phyloP scores from a whole-genome alignment of 2,329 filamentous ascomycete species.

The Apiospora hydei region DNA sequence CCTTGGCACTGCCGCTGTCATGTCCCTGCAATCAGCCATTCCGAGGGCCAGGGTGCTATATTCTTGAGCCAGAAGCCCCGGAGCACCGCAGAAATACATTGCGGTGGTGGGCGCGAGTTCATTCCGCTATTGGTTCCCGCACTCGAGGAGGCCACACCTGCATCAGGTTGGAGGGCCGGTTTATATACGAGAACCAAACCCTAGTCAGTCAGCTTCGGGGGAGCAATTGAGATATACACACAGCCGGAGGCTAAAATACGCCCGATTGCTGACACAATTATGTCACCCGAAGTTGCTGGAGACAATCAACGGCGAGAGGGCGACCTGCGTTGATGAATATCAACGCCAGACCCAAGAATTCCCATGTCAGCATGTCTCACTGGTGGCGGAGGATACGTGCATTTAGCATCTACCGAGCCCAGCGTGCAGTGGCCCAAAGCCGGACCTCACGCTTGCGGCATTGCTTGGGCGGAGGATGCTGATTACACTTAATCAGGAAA shows the following conservation, averaged over 20 bases:
- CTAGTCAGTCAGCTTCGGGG: neutral
- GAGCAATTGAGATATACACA: neutral
- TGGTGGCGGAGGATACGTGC: no score
- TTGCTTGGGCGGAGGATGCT: neutral
- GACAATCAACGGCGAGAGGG: neutral
- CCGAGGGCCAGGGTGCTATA: neutral
- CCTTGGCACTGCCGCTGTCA: slow-evolving; percentile 19
- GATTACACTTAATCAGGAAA: neutral
- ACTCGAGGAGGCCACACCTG: neutral
- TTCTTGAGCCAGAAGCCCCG: neutral
- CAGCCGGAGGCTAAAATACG: slow-evolving; percentile 16
- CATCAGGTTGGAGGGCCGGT: slow-evolving; percentile 8
- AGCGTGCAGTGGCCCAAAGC: neutral
- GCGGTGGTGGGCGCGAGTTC: neutral
- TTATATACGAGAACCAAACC: neutral
- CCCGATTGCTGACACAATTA: neutral
- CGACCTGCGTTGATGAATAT: neutral
- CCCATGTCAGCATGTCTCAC: neutral
- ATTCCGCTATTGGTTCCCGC: neutral
- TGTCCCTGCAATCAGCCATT: neutral
- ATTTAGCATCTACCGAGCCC: neutral
- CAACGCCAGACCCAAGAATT: neutral
- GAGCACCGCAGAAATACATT: neutral
- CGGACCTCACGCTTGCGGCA: neutral
- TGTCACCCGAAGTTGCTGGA: neutral